Percentiles rank a stretch among this genome's conserved stretches.
Conservation (phyloP, 495 filamentous ascomycete genomes). For the Daldinia childiae region DNA sequence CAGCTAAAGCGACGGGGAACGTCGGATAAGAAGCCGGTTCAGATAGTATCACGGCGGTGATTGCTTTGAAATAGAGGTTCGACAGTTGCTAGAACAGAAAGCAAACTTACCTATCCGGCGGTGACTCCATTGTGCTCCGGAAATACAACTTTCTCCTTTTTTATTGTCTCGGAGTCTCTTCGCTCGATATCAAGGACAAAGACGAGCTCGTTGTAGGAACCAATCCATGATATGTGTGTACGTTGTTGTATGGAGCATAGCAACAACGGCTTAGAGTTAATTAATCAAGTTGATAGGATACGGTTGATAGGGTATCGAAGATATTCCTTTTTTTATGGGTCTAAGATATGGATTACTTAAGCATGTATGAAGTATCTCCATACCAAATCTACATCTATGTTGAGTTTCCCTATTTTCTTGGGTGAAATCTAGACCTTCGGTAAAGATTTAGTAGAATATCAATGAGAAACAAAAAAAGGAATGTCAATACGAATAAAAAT, state of each 20-base stretch:
- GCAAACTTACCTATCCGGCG: conserved; percentile 43
- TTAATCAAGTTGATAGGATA: neutral
- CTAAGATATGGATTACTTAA: too few species aligned
- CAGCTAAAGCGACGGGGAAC: neutral
- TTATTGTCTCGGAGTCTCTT: conserved; percentile 8
- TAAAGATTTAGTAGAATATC: neutral
- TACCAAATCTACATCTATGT: too few species aligned
- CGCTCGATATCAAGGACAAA: conserved; percentile 39
- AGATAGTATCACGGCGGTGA: neutral
- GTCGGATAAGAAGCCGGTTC: neutral
- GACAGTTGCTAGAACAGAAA: conserved; percentile 17
- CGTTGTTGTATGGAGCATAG: conserved; percentile 2
- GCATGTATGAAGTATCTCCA: too few species aligned
- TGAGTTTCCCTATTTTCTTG: neutral
- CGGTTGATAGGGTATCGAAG: neutral
- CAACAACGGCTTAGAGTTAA: neutral
- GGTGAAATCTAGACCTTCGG: neutral
- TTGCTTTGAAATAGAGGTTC: conserved; percentile 7
- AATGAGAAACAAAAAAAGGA: neutral
- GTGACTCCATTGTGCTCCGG: conserved; percentile 42
- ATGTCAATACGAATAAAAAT: neutral
- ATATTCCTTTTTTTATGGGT: too few species aligned
- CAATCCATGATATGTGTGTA: conserved; percentile 21
- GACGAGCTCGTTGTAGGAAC: conserved; percentile 5
- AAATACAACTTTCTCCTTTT: conserved; percentile 2